A percentile compares a stretch with the other conserved stretches of the same genome.
Conservation (phyloP, 1,139 yeast genomes). For the Scheffersomyces cryptocercus region DNA sequence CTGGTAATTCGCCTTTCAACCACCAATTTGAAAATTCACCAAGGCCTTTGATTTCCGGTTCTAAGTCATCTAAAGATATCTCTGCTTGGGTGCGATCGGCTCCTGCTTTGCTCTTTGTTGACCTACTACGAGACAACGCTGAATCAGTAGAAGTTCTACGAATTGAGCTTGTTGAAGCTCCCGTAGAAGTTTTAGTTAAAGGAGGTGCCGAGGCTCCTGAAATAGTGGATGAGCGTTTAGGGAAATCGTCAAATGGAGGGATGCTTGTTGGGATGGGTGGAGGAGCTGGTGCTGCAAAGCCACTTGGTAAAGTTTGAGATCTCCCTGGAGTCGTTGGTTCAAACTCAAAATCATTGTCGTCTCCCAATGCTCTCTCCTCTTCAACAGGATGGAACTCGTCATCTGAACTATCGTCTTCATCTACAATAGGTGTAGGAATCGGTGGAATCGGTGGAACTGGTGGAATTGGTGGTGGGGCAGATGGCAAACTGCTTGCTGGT, state of each 20-base stretch:
- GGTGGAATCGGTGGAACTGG: slow-evolving; percentile 17
- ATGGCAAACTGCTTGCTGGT: not conserved
- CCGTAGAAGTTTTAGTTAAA: slow-evolving; percentile 22
- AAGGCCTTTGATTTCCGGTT: slow-evolving; percentile 34
- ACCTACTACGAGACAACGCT: slow-evolving; percentile 17
- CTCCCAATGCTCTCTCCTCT: slow-evolving; percentile 1
- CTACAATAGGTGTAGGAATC: slow-evolving; percentile 14
- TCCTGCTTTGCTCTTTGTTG: slow-evolving; percentile 16
- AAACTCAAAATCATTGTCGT: slow-evolving; percentile 6
- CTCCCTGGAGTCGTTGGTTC: slow-evolving; percentile 6
- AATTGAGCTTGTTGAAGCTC: slow-evolving; percentile 24
- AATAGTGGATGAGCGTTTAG: slow-evolving; percentile 26
- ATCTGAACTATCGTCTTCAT: slow-evolving; percentile 1
- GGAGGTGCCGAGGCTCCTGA: slow-evolving; percentile 9
- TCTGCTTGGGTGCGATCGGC: slow-evolving; percentile 35
- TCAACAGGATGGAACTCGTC: slow-evolving; percentile 1
- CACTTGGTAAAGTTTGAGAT: slow-evolving; percentile 10
- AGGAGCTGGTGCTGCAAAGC: slow-evolving; percentile 10
- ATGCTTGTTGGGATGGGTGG: slow-evolving; percentile 12
- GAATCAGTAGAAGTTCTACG: slow-evolving; percentile 15
- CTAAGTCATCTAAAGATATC: slow-evolving; percentile 23
- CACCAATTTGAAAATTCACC: slow-evolving; percentile 59
- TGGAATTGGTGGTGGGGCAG: slow-evolving; percentile 9
- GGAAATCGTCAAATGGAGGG: slow-evolving; percentile 7
- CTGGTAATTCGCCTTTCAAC: slow-evolving; percentile 62